These are phyloP conservation scores for Aspergillus puulaauensis DNA, from an alignment of 2,329 filamentous ascomycete species.

Conservation along the genomic window DNA sequence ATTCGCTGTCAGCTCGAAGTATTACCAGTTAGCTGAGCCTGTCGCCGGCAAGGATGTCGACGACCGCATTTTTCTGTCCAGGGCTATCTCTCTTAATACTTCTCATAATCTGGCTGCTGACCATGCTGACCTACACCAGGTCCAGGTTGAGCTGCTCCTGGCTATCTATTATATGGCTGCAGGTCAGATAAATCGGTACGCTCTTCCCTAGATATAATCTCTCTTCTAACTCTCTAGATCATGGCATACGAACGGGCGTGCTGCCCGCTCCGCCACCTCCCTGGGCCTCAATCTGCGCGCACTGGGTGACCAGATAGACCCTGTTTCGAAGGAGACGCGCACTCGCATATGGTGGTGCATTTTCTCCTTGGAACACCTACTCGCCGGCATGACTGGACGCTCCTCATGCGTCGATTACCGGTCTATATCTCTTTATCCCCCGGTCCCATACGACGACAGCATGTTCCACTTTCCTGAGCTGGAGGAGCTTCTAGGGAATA, in stretches of 20 bases:
- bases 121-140: slow-evolving; percentile 41
- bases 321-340: slow-evolving; percentile 39
- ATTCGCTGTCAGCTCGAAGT: slow-evolving; percentile 40
- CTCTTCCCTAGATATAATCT: not conserved
- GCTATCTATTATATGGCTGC: slow-evolving; percentile 36
- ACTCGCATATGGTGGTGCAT: slow-evolving; percentile 44
- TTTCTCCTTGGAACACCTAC: slow-evolving; percentile 37
- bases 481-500: not conserved
- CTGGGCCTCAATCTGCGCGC: slow-evolving; percentile 42
- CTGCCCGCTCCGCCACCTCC: slow-evolving; percentile 38
- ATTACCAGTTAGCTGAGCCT: slow-evolving; percentile 25
- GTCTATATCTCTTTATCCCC: slow-evolving; percentile 29
- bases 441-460: slow-evolving; percentile 31
- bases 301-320: slow-evolving; percentile 31
- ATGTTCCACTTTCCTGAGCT: slow-evolving; percentile 24
- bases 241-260: slow-evolving; percentile 39
- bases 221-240: slow-evolving; percentile 23
- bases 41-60: not conserved
- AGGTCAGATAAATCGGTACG: slow-evolving; percentile 42
- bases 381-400: slow-evolving; percentile 41
- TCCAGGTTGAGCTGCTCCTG: slow-evolving; percentile 38
- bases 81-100: not conserved
- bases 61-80: not conserved
- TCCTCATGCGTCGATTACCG: slow-evolving; percentile 34
- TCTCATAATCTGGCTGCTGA: slow-evolving; percentile 27